A percentile compares a stretch with the other conserved stretches of the same genome.
These are phyloP conservation scores for Cyclaneusma minus DNA, from an alignment of 2,329 filamentous ascomycete genomes.

Conservation along the genomic window DNA sequence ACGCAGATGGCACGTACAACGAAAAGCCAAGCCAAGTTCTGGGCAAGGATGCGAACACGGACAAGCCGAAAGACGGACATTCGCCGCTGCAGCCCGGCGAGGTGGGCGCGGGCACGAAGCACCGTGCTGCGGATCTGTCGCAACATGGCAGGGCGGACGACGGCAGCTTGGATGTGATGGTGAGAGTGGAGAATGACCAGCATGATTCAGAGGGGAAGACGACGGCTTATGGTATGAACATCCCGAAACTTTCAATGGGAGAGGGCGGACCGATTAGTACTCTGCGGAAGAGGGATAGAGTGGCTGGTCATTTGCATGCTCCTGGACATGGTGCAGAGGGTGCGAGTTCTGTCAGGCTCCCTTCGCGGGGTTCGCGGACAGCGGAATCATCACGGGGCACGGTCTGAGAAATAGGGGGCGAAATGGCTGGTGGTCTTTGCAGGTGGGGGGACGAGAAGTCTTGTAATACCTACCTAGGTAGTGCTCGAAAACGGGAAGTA, in stretches of 20 bases:
- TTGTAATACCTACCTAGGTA: too few relatives aligned
- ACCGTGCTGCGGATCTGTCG: slow-evolving; percentile 51
- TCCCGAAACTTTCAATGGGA: slow-evolving; percentile 46
- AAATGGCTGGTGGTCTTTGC: too few relatives aligned
- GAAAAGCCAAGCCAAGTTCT: slow-evolving; percentile 4
- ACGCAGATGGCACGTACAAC: slow-evolving; percentile 6
- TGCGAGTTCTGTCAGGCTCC: too few relatives aligned
- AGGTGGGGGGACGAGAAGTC: too few relatives aligned
- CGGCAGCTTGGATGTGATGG: slow-evolving; percentile 60
- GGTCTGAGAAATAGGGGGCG: too few relatives aligned
- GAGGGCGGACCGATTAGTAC: too few relatives aligned
- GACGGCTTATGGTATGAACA: slow-evolving; percentile 65
- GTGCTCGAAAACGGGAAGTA: too few relatives aligned
- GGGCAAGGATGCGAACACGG: slow-evolving; percentile 6
- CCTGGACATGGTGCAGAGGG: too few relatives aligned
- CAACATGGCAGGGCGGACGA: slow-evolving; percentile 37
- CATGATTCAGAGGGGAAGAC: slow-evolving; percentile 69
- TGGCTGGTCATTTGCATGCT: too few relatives aligned
- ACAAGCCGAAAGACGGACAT: slow-evolving; percentile 48
- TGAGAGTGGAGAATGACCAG: slow-evolving; percentile 80
- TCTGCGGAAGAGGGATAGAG: slow-evolving; percentile 9
- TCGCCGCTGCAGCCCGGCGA: slow-evolving; percentile 63
- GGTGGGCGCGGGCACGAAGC: slow-evolving; percentile 58
- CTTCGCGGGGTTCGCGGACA: too few relatives aligned
- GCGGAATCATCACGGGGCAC: too few relatives aligned